These are phyloP conservation scores for Colletotrichum somersetense DNA, from an alignment of 2,329 filamentous ascomycete genomes.

Conservation along the genomic window DNA sequence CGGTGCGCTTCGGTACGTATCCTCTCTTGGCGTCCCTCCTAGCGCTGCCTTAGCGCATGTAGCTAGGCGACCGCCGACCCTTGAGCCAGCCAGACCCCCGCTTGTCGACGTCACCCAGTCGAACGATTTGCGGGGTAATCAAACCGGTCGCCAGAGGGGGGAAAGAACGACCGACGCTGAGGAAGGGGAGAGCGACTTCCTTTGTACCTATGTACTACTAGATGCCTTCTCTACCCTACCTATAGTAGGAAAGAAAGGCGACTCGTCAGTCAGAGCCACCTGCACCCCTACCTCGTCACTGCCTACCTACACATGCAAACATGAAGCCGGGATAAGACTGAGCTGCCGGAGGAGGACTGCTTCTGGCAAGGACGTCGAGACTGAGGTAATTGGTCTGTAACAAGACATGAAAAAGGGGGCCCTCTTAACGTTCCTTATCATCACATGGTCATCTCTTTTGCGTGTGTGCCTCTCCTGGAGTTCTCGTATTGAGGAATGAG, in stretches of 20 bases:
- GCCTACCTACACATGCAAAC: no score
- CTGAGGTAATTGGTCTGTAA: not conserved
- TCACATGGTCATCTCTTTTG: not conserved
- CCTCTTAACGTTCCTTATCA: not conserved
- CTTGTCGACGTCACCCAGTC: constrained; percentile 42
- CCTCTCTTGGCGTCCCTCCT: not conserved
- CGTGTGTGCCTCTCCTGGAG: not conserved
- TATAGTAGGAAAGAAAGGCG: no score
- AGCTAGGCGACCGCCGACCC: constrained; percentile 1
- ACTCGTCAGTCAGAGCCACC: no score
- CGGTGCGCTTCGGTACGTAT: constrained; percentile 25
- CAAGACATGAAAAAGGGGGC: constrained; percentile 16
- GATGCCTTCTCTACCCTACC: not conserved
- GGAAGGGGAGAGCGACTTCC: not conserved
- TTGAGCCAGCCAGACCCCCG: constrained; percentile 32
- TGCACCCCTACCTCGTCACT: no score
- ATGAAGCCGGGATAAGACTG: not conserved
- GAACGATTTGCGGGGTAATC: constrained; percentile 41
- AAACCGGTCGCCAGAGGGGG: constrained; percentile 22
- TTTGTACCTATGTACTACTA: no score
- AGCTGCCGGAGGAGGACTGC: not conserved
- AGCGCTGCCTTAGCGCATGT: constrained; percentile 11
- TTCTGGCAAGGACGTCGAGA: not conserved
- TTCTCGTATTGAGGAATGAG: not conserved
- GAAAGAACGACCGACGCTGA: constrained; percentile 36